Evolutionary conservation across 495 filamentous ascomycete genomes (phyloP).

Genomic region (Annulohypoxylon moriforme): DNA sequence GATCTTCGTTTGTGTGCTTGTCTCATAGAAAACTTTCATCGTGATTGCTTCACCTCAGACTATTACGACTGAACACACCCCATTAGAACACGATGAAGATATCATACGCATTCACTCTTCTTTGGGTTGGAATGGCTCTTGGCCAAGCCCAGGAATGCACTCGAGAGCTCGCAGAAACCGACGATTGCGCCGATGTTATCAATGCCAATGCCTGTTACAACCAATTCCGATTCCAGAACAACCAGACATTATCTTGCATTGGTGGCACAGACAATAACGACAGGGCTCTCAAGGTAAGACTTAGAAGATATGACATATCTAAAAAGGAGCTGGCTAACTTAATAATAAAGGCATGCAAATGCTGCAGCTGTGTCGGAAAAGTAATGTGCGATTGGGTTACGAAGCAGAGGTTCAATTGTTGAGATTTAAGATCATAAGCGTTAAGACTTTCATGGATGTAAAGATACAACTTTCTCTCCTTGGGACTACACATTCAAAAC

Average conservation of each 20-base stretch:
- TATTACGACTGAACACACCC: not conserved
- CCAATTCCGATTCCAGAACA: slow-evolving; percentile 51
- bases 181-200: slow-evolving; percentile 57
- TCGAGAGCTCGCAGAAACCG: slow-evolving; percentile 47
- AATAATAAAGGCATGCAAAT: slow-evolving; percentile 50
- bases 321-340: slow-evolving; percentile 2
- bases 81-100: slow-evolving; percentile 45
- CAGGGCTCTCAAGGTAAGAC: slow-evolving; percentile 47
- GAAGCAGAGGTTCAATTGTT: slow-evolving; percentile 35
- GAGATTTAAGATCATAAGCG: not conserved
- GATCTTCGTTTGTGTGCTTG: slow-evolving; percentile 5
- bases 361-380: slow-evolving; percentile 52
- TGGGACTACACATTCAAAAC: too few relatives aligned
- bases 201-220: slow-evolving; percentile 60
- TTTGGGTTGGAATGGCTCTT: slow-evolving; percentile 41
- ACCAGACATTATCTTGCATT: slow-evolving; percentile 55
- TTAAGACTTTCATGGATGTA: not conserved
- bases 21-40: slow-evolving; percentile 5
- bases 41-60: not conserved
- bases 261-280: slow-evolving; percentile 52
- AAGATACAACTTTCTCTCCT: not conserved
- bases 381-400: slow-evolving; percentile 54
- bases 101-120: slow-evolving; percentile 36
- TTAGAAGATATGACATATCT: not conserved
- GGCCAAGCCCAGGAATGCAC: slow-evolving; percentile 52